Conservation (phyloP, 2,329 filamentous ascomycete species). For the Claviceps monticola region DNA sequence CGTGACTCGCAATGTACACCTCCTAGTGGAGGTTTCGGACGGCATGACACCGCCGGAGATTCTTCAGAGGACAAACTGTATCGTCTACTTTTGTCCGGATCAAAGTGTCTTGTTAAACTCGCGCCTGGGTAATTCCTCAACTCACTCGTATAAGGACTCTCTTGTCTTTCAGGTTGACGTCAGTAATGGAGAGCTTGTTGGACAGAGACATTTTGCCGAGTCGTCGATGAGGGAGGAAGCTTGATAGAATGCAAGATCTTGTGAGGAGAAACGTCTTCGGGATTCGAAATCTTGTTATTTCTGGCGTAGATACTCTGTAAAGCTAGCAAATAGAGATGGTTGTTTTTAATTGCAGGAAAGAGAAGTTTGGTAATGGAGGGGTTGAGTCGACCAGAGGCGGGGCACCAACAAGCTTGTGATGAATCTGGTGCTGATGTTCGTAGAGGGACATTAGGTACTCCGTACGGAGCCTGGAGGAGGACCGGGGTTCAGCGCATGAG, state of each 20-base stretch:
- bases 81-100: too few relatives aligned
- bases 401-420: neutral
- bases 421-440: too few relatives aligned
- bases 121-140: constrained; percentile 11
- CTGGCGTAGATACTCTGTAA: neutral
- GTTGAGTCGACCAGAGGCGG: constrained; percentile 2
- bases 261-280: neutral
- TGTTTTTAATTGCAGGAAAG: neutral
- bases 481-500: too few relatives aligned
- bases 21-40: too few relatives aligned
- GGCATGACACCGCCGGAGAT: too few relatives aligned
- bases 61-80: neutral
- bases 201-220: constrained; percentile 75
- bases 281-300: neutral
- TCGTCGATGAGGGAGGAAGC: neutral
- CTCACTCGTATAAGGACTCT: constrained; percentile 90
- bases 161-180: constrained; percentile 97
- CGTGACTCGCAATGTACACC: neutral
- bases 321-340: neutral
- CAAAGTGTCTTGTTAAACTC: neutral
- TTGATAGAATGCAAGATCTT: neutral
- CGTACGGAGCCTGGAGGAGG: too few relatives aligned
- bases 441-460: too few relatives aligned
- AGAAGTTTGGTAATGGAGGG: constrained; percentile 6
- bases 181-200: constrained; percentile 93